Percentiles rank a stretch among this genome's conserved stretches.
Conservation (phyloP, 768 basidiomycete genomes). For the Dacryopinax spathularia region DNA sequence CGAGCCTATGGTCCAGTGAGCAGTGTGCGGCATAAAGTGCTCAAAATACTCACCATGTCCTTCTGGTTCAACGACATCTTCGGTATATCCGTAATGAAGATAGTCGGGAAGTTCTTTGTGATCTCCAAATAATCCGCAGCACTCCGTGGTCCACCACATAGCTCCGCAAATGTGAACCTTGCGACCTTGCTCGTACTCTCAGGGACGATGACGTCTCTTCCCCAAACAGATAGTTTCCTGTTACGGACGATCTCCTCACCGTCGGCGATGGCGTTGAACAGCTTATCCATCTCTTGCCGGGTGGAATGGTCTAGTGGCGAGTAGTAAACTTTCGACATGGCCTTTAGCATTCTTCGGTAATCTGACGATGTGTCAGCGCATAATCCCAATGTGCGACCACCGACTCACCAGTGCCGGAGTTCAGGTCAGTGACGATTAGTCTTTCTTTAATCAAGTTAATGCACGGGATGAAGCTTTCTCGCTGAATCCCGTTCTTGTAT, state of each 20-base stretch:
- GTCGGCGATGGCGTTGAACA: constrained; percentile 60
- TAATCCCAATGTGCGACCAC: not conserved
- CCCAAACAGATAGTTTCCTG: constrained; percentile 74
- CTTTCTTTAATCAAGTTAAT: constrained; percentile 82
- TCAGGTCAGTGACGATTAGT: constrained; percentile 80
- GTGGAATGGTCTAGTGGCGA: constrained; percentile 59
- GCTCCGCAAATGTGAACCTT: constrained; percentile 67
- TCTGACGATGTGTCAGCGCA: constrained; percentile 33
- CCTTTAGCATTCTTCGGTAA: constrained; percentile 85
- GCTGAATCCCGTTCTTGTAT: constrained; percentile 97
- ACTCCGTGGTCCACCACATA: constrained; percentile 79
- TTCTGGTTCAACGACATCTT: constrained; percentile 78
- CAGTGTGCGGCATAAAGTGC: not conserved
- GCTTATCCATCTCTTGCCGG: constrained; percentile 56
- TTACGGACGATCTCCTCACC: constrained; percentile 44
- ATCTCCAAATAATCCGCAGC: constrained; percentile 95
- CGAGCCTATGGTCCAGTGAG: constrained; percentile 48
- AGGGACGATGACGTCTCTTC: constrained; percentile 63
- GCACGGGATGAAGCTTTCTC: constrained; percentile 84
- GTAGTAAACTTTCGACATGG: constrained; percentile 88
- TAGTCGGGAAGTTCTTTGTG: constrained; percentile 69
- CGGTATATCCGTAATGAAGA: constrained; percentile 78
- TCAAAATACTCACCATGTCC: constrained; percentile 46
- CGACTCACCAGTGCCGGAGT: constrained; percentile 76
- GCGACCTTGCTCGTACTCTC: constrained; percentile 69